Percentiles rank a stretch among this genome's conserved stretches.
phyloP scores from a whole-genome alignment of 148 eudicot species.

The Rheum nobile region DNA sequence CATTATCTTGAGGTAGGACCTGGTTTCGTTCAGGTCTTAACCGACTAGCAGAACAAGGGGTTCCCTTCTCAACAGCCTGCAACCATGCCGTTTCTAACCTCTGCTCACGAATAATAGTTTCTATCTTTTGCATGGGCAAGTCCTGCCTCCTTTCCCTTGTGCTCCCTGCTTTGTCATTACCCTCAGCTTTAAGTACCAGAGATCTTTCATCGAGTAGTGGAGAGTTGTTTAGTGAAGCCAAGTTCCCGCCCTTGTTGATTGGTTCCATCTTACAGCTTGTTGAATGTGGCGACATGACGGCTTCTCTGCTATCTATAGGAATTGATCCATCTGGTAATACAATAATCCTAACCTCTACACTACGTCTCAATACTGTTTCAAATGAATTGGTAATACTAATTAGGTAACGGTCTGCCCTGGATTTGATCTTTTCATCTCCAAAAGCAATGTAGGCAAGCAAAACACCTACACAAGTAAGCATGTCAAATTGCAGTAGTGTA shows the following conservation, averaged over 20 bases:
- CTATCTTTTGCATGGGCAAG: slow-evolving; percentile 72
- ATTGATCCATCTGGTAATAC: slow-evolving; percentile 38
- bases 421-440: slow-evolving; percentile 52
- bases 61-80: slow-evolving; percentile 85
- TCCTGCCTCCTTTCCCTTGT: slow-evolving; percentile 27
- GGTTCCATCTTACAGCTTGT: slow-evolving; percentile 13
- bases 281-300: slow-evolving; percentile 16
- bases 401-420: slow-evolving; percentile 79
- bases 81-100: slow-evolving; percentile 95
- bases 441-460: slow-evolving; percentile 76
- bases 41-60: slow-evolving; percentile 60
- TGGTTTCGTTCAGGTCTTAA: slow-evolving; percentile 71
- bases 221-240: slow-evolving; percentile 14
- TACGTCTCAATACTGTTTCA: slow-evolving; percentile 58
- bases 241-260: slow-evolving; percentile 16
- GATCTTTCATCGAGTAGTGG: slow-evolving; percentile 24
- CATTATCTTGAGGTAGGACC: slow-evolving; percentile 77
- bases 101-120: slow-evolving; percentile 86
- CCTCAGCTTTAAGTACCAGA: slow-evolving; percentile 19
- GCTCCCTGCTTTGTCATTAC: slow-evolving; percentile 9
- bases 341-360: slow-evolving; percentile 67
- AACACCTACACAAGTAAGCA: slow-evolving; percentile 42
- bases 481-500: not conserved
- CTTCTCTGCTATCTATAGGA: slow-evolving; percentile 12
- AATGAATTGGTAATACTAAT: slow-evolving; percentile 89